Base-by-base conservation (phyloP, 1,284 basidiomycete species). In the Fomitopsis pinicola region DNA sequence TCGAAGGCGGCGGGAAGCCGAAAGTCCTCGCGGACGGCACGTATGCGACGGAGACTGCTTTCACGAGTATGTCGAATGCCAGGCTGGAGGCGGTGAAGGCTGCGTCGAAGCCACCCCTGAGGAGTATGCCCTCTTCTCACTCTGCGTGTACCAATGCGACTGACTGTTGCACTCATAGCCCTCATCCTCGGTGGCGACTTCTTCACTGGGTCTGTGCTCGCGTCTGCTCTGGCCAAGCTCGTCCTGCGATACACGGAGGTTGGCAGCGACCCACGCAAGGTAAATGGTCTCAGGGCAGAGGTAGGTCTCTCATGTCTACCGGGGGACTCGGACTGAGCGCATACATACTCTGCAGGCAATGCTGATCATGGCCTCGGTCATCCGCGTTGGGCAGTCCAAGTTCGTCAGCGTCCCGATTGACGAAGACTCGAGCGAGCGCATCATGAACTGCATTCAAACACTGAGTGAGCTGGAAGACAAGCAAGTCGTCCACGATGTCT, bases 291-390 rank as follows among this genome's bases (percentile, higher is more conserved):
- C 10, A 86, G 92, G 33, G 97, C 97, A 19, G 97, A 99, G 82
- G 91, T 91, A 60, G 40, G 77, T 30, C 15, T n/a, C 14, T 33
- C 26, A 57, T 54, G 46, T n/a, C 58, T 45, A n/a, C 26, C 64
- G 38, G 46, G 19, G 10, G 10, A n/a, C 35, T 36, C 45, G 26
- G 22, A 52, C 45, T 19, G 15, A 19, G 4, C 19, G 33, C 26
- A 42, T 33, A 15, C 15, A n/a, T n/a, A 5, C 19, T 42, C 5
- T 3, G 65, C 30, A 92, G 89, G 89, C 95, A 2, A 98, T 99
- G 93, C 83, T 99, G 62, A 95, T 99, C 73, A 98, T 99, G 97
- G 91, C 95, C 2, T 97, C 94, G 17, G 83, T 97, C 71, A 92
- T 99, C 69, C 94, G 97, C 55, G 94, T 98, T 55, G 97, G 97